Evolutionary conservation across 345 rosid genomes (phyloP).

Genomic region (Acer saccharum): DNA sequence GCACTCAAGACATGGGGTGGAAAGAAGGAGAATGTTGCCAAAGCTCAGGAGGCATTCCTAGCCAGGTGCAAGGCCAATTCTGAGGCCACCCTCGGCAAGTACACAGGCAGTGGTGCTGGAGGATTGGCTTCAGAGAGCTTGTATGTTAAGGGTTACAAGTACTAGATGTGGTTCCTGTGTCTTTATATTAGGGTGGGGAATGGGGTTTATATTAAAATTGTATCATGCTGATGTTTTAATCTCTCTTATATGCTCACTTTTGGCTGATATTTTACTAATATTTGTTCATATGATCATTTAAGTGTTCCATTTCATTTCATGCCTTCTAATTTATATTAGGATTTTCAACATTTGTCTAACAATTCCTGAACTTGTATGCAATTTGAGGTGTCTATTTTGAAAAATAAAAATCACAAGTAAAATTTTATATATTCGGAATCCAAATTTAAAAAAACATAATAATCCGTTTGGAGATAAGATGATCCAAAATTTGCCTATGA

Average conservation of each 20-base stretch:
- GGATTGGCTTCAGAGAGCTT: conserved; percentile 85
- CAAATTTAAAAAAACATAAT: no score
- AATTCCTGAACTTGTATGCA: no score
- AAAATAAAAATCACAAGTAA: no score
- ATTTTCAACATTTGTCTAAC: neutral
- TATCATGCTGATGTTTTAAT: neutral
- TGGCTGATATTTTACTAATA: no score
- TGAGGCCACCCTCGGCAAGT: conserved; percentile 82
- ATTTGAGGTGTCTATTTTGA: no score
- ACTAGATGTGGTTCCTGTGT: conserved; percentile 26
- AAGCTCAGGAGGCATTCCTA: conserved; percentile 76
- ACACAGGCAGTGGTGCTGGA: conserved; percentile 47
- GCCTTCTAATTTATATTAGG: neutral
- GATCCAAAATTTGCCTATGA: no score
- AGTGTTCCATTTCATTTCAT: neutral
- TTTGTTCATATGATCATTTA: no score
- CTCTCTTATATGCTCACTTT: no score
- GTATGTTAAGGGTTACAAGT: conserved; percentile 84
- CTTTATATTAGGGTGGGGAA: neutral
- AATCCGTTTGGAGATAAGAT: no score
- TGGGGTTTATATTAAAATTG: neutral
- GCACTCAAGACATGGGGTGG: conserved; percentile 92
- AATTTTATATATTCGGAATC: no score
- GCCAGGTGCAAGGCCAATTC: conserved; percentile 83
- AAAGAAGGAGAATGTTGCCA: conserved; percentile 68